Evolutionary conservation across 805 yeast species (phyloP).

Genomic region (Aciculoconidium aculeatum): DNA sequence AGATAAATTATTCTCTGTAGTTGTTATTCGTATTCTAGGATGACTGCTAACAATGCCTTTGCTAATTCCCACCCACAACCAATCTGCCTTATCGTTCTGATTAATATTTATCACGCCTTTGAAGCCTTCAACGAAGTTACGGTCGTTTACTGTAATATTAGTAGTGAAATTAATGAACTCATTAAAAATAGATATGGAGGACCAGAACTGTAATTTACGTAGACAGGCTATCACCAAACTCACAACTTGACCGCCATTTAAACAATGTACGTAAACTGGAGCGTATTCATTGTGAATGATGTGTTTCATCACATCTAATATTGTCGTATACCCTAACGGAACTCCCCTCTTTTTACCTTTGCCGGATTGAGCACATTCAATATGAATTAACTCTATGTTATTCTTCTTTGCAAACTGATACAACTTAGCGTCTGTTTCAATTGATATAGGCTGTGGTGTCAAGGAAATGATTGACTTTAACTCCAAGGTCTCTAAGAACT

Average conservation of each 20-base stretch:
- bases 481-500: slow-evolving; percentile 59
- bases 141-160: slow-evolving; percentile 74
- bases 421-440: slow-evolving; percentile 45
- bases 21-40: slow-evolving; percentile 40
- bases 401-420: slow-evolving; percentile 47
- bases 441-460: slow-evolving; percentile 68
- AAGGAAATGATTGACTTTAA: slow-evolving; percentile 71
- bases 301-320: slow-evolving; percentile 52
- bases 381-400: slow-evolving; percentile 59
- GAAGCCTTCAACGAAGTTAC: slow-evolving; percentile 78
- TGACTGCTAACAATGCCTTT: slow-evolving; percentile 52
- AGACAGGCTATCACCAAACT: slow-evolving; percentile 81
- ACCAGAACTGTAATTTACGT: slow-evolving; percentile 81
- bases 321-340: slow-evolving; percentile 65
- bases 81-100: slow-evolving; percentile 41
- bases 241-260: slow-evolving; percentile 85
- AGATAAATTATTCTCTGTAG: slow-evolving; percentile 1
- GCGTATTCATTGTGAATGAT: slow-evolving; percentile 53
- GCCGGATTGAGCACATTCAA: slow-evolving; percentile 61
- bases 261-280: slow-evolving; percentile 81
- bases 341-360: slow-evolving; percentile 81
- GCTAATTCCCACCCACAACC: slow-evolving; percentile 66
- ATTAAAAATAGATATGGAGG: slow-evolving; percentile 76
- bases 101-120: slow-evolving; percentile 54
- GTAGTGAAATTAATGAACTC: slow-evolving; percentile 78